A percentile compares a stretch with the other conserved stretches of the same genome.
Evolutionary conservation across 306 rosid genomes (phyloP).

Genomic region (Malus sylvestris): DNA sequence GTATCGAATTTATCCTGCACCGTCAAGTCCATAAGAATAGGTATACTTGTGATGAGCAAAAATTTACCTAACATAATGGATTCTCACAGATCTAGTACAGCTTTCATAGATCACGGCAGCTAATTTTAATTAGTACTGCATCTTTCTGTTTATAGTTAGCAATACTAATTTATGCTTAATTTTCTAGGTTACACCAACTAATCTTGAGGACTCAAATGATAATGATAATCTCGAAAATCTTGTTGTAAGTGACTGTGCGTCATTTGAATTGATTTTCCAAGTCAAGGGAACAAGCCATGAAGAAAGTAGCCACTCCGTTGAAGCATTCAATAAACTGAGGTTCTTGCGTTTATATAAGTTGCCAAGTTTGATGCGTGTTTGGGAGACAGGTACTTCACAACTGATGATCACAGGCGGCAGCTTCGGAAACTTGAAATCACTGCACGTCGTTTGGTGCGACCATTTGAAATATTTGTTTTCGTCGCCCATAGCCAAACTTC

Average conservation of each 20-base stretch:
- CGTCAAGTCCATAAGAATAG: too few species aligned
- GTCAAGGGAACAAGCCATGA: background rate
- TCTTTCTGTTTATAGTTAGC: too few species aligned
- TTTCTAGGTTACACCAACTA: background rate
- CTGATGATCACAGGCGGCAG: background rate
- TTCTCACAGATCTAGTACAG: too few species aligned
- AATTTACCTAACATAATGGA: too few species aligned
- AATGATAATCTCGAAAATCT: background rate
- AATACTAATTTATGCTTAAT: background rate
- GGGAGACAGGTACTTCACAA: background rate
- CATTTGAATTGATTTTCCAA: background rate
- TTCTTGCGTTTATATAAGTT: rapidly evolving
- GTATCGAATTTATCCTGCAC: too few species aligned
- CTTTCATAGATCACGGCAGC: too few species aligned
- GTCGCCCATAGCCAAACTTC: background rate
- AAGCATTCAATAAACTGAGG: background rate
- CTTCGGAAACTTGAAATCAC: background rate
- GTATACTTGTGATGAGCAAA: too few species aligned
- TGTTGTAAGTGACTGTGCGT: rapidly evolving
- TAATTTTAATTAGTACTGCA: too few species aligned
- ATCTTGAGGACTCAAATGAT: background rate
- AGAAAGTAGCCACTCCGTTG: background rate
- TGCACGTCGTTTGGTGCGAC: rapidly evolving
- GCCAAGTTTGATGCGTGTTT: background rate
- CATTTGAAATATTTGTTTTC: background rate